These are phyloP conservation scores for Trichoderma sp. DNA, from an alignment of 2,329 filamentous ascomycete genomes.

Conservation along the genomic window DNA sequence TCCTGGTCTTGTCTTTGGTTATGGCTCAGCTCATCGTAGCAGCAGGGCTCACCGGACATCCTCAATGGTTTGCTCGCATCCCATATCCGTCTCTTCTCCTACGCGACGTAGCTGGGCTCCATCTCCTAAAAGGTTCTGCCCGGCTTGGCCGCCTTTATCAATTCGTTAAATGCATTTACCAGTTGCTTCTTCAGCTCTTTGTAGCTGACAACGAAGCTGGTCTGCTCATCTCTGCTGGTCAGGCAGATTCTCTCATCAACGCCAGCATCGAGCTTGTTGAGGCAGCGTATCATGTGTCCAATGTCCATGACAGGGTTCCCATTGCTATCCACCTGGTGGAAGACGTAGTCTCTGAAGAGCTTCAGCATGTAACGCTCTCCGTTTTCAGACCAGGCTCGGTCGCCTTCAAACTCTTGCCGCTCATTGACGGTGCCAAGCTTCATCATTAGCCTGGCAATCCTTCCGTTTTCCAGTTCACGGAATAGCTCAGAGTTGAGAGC, in stretches of 20 bases:
- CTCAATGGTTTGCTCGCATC: neutral
- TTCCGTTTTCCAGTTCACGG: constrained; percentile 85
- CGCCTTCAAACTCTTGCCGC: constrained; percentile 77
- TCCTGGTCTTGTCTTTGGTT: neutral
- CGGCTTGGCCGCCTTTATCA: constrained; percentile 48
- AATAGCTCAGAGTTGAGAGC: constrained; percentile 68
- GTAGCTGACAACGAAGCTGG: constrained; percentile 82
- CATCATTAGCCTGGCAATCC: constrained; percentile 71
- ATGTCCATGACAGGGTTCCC: constrained; percentile 82
- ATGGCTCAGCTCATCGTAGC: neutral
- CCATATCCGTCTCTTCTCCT: neutral
- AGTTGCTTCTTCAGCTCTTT: constrained; percentile 76
- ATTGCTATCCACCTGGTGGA: constrained; percentile 87
- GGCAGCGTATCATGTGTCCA: constrained; percentile 78
- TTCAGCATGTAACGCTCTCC: constrained; percentile 91
- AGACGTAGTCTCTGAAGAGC: constrained; percentile 94
- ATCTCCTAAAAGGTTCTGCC: constrained; percentile 35
- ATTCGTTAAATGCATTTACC: constrained; percentile 55
- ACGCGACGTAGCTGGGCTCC: neutral
- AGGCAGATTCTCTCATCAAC: constrained; percentile 82
- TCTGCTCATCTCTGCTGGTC: constrained; percentile 87
- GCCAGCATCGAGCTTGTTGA: constrained; percentile 92
- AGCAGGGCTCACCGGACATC: neutral
- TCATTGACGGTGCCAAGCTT: constrained; percentile 91
- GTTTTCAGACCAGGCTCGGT: constrained; percentile 82